Evolutionary conservation across 208 protist genomes (phyloP).

Genomic region (Leishmania aethiopica): DNA sequence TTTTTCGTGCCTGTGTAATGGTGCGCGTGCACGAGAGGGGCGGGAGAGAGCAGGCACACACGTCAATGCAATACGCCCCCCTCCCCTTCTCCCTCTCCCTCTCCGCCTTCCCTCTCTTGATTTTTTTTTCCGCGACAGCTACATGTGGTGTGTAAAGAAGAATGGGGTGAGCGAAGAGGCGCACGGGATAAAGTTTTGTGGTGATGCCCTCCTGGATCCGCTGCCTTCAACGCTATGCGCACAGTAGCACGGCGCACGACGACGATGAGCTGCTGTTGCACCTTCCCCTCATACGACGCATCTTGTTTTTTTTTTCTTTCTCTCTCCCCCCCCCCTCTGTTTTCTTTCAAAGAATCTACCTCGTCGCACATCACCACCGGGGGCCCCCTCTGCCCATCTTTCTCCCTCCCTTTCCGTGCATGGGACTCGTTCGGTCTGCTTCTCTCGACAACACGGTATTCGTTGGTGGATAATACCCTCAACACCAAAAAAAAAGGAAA

Average conservation of each 20-base stretch:
- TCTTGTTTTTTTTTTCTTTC: background rate
- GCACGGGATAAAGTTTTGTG: background rate
- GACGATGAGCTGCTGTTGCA: background rate
- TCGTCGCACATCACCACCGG: background rate
- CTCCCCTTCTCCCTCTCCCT: background rate
- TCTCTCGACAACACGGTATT: background rate
- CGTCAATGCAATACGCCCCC: background rate
- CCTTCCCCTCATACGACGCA: background rate
- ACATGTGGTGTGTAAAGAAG: background rate
- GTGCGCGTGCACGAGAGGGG: background rate
- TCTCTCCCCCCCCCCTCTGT: background rate
- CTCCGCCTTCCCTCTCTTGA: background rate
- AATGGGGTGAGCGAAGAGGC: background rate
- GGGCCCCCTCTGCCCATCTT: background rate
- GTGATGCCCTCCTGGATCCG: background rate
- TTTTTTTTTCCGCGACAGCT: background rate
- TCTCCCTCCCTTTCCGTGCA: background rate
- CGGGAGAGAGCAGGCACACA: background rate
- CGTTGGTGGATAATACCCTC: background rate
- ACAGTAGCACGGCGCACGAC: background rate
- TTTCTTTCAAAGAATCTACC: background rate
- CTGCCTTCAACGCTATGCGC: background rate
- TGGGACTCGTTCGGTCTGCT: background rate
- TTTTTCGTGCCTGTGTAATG: background rate
- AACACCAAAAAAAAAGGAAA: background rate